Conservation (phyloP, 352 stramenopile species). For the Pythium monospermum region DNA sequence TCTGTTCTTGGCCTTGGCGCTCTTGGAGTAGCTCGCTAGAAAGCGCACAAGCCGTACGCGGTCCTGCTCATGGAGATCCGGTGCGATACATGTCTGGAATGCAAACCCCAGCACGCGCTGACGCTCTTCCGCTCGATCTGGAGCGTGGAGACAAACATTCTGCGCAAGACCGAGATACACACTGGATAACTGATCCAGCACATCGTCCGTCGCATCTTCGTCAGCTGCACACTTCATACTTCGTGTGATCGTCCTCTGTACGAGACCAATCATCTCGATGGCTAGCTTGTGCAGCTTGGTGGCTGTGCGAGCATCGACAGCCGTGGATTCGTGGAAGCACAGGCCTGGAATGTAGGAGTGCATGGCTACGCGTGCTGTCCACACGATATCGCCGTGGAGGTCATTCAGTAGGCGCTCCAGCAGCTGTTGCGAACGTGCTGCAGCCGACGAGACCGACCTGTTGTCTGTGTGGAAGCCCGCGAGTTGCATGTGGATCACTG, state of each 20-base stretch:
- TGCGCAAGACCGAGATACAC: constrained; percentile 51
- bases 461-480: constrained; percentile 30
- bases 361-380: constrained; percentile 52
- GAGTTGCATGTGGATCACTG: constrained; percentile 56
- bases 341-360: constrained; percentile 73
- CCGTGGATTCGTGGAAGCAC: constrained; percentile 57
- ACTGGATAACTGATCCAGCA: constrained; percentile 18
- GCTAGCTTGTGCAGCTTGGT: constrained; percentile 67
- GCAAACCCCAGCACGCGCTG: constrained; percentile 57
- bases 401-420: constrained; percentile 41
- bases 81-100: constrained; percentile 30
- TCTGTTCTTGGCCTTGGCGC: constrained; percentile 64
- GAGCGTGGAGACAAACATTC: constrained; percentile 72
- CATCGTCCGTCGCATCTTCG: constrained; percentile 26
- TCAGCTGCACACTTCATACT: background rate
- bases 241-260: constrained; percentile 24
- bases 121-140: constrained; percentile 64
- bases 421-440: constrained; percentile 35
- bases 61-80: constrained; percentile 49
- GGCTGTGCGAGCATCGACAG: constrained; percentile 41
- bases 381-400: constrained; percentile 44
- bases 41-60: constrained; percentile 59
- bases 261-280: constrained; percentile 41
- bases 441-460: constrained; percentile 29
- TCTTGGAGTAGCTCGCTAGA: constrained; percentile 69